Base-by-base conservation (phyloP, 2,329 filamentous ascomycete species). In the Aspergillus brasiliensis region DNA sequence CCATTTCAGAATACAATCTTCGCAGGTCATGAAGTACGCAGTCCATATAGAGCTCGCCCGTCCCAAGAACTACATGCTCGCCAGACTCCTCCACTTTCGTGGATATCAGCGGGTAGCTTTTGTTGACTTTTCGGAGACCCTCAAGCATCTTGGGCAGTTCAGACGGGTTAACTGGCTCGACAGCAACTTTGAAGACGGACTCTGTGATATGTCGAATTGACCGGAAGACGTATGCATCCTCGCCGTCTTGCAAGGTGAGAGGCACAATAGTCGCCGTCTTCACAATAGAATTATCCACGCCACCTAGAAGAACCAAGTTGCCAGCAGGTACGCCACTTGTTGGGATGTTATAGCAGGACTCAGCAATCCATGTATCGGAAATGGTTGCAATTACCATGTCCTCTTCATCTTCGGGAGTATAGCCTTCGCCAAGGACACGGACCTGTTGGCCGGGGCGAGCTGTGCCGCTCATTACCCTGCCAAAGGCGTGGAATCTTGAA, bases 21-120 rank as follows among this genome's bases (percentile, higher is more conserved):
- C 95, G 90, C 49, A 99, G 83, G 73, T 99, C 95, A 75, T 99
- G 95, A 48, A 99, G 83, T 3, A 99, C 94, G 71, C 95, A 99
- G 75, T 99, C 95, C 93, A 99, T 98, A 80, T 99, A 99, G n/a
- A 99, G 83, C 76, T 99, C 95, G 61, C 95, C 95, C 0, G 95
- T 99, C 23, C 95, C 95, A 4, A 99, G 85, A 49, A 99, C 84
- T 65, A 99, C 89, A 73, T 99, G 95, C 77, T 99, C 95, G 53
- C 95, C 95, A 1, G 92, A 97, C 78, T 99, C 95, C 75, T 99
- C 95, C 3, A 99, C 95, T 76, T 98, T 98, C 4, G 95, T 99
- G 11, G 91, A 91, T 68, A 98, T 91, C 25, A 99, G 84, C 28
- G 95, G 95, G 69, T 98, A 99, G 69, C 91, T 96, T 78, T 99